These are phyloP conservation scores for Corylus americana DNA, from an alignment of 306 rosid species.

Conservation along the genomic window DNA sequence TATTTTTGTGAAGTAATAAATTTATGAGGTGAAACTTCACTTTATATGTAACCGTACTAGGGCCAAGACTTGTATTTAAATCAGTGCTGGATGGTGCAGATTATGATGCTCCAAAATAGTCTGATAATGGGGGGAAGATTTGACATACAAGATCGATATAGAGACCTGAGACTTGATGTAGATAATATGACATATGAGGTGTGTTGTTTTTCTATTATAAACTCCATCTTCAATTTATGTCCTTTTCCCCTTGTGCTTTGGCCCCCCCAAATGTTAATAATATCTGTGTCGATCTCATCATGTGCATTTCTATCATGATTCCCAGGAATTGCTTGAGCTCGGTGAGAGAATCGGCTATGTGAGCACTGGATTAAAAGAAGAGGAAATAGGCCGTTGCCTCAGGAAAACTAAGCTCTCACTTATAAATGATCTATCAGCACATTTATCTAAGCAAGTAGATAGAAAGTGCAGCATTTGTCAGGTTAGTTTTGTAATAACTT, in stretches of 20 bases:
- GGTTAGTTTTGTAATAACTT: slow-evolving; percentile 45
- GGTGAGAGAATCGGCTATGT: slow-evolving; percentile 91
- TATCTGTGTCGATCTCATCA: slow-evolving; percentile 2
- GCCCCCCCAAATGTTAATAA: not conserved
- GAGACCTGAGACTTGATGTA: slow-evolving; percentile 91
- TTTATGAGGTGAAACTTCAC: not conserved
- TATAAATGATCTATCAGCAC: slow-evolving; percentile 45
- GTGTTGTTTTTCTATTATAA: not conserved
- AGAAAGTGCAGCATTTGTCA: slow-evolving; percentile 88
- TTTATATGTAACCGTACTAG: not conserved
- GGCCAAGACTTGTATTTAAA: slow-evolving; percentile 17
- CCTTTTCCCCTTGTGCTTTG: not conserved
- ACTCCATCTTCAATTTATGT: not conserved
- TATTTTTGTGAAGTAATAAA: not conserved
- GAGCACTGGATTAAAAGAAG: slow-evolving; percentile 84
- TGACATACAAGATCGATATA: slow-evolving; percentile 61
- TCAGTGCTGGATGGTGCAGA: slow-evolving; percentile 50
- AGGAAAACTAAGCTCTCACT: slow-evolving; percentile 50
- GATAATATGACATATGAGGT: slow-evolving; percentile 97
- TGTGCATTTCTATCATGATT: slow-evolving; percentile 5
- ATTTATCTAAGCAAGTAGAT: slow-evolving; percentile 45
- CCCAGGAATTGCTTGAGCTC: slow-evolving; percentile 83
- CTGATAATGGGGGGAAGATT: slow-evolving; percentile 73
- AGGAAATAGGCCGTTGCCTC: slow-evolving; percentile 62
- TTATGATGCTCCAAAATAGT: slow-evolving; percentile 76